Conservation (phyloP, 2,329 filamentous ascomycete genomes). For the Colletotrichum sp. region DNA sequence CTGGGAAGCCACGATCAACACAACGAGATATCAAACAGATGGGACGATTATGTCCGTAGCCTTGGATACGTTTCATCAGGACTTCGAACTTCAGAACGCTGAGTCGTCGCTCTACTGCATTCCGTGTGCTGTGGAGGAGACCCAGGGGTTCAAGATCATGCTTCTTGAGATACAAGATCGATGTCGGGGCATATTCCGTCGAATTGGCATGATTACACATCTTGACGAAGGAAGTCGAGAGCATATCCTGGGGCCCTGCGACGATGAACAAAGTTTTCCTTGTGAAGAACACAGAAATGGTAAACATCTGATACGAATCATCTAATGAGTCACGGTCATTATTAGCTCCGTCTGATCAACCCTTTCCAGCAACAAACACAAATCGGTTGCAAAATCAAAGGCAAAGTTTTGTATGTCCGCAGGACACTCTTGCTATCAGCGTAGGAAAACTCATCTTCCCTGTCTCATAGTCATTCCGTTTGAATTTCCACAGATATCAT, state of each 20-base stretch:
- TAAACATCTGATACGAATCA: not conserved
- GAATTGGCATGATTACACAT: not conserved
- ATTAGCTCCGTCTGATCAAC: fast-evolving
- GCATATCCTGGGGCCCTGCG: not conserved
- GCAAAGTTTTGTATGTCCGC: not conserved
- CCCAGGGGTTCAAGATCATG: fast-evolving
- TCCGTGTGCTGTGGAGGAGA: not conserved
- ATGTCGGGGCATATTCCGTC: not conserved
- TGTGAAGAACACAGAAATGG: not conserved
- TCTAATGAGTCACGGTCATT: not conserved
- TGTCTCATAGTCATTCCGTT: not conserved
- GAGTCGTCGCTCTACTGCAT: not conserved
- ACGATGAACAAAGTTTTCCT: not conserved
- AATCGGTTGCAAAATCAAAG: not conserved
- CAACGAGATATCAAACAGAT: not conserved
- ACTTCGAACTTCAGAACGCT: not conserved
- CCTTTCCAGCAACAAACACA: not conserved
- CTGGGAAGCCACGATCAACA: not conserved
- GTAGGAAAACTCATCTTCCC: fast-evolving
- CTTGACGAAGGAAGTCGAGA: not conserved
- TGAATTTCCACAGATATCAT: too few relatives aligned
- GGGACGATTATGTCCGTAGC: not conserved
- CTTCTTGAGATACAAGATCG: not conserved
- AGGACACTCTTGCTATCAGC: not conserved
- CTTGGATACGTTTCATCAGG: fast-evolving